These are phyloP conservation scores for Theobroma cacao DNA, from an alignment of 345 rosid species.

Conservation along the genomic window DNA sequence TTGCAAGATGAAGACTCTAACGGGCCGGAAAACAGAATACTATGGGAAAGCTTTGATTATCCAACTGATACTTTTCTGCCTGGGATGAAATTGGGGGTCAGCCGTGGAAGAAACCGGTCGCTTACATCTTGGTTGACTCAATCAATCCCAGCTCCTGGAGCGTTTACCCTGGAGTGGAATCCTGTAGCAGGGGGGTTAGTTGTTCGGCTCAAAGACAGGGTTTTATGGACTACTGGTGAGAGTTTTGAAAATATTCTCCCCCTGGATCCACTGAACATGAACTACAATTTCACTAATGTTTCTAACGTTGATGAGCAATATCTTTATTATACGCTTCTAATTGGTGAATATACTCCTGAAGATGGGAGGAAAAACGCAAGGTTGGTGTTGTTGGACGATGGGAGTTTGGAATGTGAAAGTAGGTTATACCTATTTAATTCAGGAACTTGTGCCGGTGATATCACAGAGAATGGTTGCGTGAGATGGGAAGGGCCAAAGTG, in stretches of 20 bases:
- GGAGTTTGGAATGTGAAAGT: background rate
- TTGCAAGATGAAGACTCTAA: background rate
- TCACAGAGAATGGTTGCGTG: background rate
- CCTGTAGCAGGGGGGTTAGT: background rate
- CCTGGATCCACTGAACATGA: background rate
- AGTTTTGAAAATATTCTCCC: background rate
- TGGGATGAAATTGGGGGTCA: background rate
- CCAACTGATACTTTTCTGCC: constrained; percentile 3
- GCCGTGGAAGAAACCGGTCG: background rate
- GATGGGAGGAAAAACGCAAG: background rate
- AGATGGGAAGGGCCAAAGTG: constrained; percentile 5
- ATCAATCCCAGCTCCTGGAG: background rate
- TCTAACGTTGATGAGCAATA: background rate
- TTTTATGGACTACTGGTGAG: background rate
- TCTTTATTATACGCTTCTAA: background rate
- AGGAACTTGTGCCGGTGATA: background rate
- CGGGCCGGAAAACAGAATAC: background rate
- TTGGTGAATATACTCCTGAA: too few species aligned
- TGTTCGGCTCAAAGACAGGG: background rate
- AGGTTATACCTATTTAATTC: rapidly evolving
- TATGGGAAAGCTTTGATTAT: constrained; percentile 6
- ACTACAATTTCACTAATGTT: background rate
- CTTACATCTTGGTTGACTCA: background rate
- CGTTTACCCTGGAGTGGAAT: constrained; percentile 1
- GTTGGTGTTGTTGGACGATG: background rate